Evolutionary conservation across 2,329 filamentous ascomycete genomes (phyloP), one percentile per base, ranked within the genome.

Genomic region (Colletotrichum navitas): DNA sequence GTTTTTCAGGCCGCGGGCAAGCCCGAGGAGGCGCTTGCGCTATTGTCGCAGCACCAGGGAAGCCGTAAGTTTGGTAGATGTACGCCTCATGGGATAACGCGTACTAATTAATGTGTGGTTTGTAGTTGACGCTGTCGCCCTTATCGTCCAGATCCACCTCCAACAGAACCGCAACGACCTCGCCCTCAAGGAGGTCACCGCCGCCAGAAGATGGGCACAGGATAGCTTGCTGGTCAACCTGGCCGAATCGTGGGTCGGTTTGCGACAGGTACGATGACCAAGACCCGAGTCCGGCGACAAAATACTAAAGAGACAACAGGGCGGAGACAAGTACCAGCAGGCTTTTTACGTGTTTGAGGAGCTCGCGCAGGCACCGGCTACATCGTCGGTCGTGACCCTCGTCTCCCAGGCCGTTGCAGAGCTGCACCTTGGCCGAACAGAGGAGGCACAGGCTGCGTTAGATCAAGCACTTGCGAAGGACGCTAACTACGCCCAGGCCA

Each of bases 341-440:
- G 92, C 95, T 24, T 98, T 97, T 83, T 98, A 99, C 86, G 95
- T 98, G 73, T 98, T 94, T 78, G 95, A 98, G 83, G 96, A 99
- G 82, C 89, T 98, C 60, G 95, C 96, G 5, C 94, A 97, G 79
- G 92, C 93, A 36, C 92, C 94, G 2, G 91, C 93, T 41, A 94
- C 93, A 24, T 91, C 94, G 60, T 93, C 93, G 21, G 87, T 91
- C 63, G 87, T 91, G 75, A 92, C 90, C 24, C 88, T 98, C 66
- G 90, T 97, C 72, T 92, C 94, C 26, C 96, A 98, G 84, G 95
- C 95, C 34, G 90, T 98, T 34, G 92, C 94, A 32, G 95, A 99
- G 82, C 85, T 98, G 64, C 96, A 98, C 79, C 90, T 98, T 36
- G 95, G 94, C 62, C 90, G 96, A 60, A 84, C 93, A 51, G 94